Percentiles rank a stretch among this genome's conserved stretches.
Evolutionary conservation across 768 basidiomycete genomes (phyloP).

Genomic region (Tylopilus rubrobrunneus): DNA sequence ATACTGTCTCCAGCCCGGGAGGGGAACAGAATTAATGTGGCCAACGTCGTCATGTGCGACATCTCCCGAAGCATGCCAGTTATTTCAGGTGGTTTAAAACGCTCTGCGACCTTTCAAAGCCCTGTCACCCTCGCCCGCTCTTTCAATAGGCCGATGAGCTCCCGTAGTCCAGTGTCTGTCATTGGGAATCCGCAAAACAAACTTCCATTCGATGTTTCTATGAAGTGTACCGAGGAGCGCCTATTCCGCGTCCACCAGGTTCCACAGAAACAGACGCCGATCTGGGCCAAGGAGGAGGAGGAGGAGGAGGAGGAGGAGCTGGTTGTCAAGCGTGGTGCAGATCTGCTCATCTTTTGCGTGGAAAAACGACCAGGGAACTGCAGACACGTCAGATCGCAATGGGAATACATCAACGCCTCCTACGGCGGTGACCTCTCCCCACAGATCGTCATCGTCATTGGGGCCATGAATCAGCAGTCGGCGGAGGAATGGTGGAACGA

Average conservation of each 20-base stretch:
- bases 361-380: background rate
- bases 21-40: background rate
- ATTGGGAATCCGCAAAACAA: background rate
- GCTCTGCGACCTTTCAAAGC: slow-evolving; percentile 14
- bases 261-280: background rate
- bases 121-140: slow-evolving; percentile 13
- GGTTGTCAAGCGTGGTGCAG: slow-evolving; percentile 19
- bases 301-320: slow-evolving; percentile 3
- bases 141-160: background rate
- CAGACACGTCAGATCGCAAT: slow-evolving; percentile 16
- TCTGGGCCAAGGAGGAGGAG: background rate
- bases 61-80: slow-evolving; percentile 4
- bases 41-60: slow-evolving; percentile 26
- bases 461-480: slow-evolving; percentile 14
- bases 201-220: slow-evolving; percentile 18
- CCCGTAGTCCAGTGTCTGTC: slow-evolving; percentile 17
- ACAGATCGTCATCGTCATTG: slow-evolving; percentile 20
- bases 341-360: slow-evolving; percentile 24
- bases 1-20: slow-evolving; percentile 15
- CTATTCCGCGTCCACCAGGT: slow-evolving; percentile 20
- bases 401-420: slow-evolving; percentile 20
- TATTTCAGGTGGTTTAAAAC: background rate
- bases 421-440: slow-evolving; percentile 28
- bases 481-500: slow-evolving; percentile 21
- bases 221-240: slow-evolving; percentile 14